Conservation (phyloP, 1,284 basidiomycete species). For the Ustanciosporium gigantosporum region DNA sequence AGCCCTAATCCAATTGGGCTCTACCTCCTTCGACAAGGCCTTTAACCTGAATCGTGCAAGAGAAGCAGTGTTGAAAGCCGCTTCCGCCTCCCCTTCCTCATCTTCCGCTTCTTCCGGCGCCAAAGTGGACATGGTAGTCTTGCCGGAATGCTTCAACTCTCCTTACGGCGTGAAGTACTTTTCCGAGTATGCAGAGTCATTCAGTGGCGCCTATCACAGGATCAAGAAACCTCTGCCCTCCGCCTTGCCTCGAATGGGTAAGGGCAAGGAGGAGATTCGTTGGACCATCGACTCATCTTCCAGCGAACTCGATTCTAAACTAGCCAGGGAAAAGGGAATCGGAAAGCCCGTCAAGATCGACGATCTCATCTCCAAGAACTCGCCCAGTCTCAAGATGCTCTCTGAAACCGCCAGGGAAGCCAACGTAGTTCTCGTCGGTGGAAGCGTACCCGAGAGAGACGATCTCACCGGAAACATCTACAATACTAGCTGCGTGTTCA, state of each 20-base stretch:
- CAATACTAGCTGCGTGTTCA: slow-evolving; percentile 69
- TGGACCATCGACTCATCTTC: slow-evolving; percentile 48
- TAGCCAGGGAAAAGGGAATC: slow-evolving; percentile 31
- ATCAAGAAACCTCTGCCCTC: slow-evolving; percentile 45
- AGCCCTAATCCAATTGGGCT: slow-evolving; percentile 55
- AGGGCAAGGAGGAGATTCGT: slow-evolving; percentile 29
- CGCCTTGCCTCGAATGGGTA: slow-evolving; percentile 22
- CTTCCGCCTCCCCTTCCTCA: slow-evolving; percentile 8
- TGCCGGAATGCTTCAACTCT: slow-evolving; percentile 94
- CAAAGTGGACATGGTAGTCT: slow-evolving; percentile 48
- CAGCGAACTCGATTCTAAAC: slow-evolving; percentile 19
- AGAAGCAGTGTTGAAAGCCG: slow-evolving; percentile 33
- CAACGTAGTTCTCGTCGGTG: slow-evolving; percentile 88
- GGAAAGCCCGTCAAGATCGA: slow-evolving; percentile 66
- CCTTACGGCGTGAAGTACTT: slow-evolving; percentile 79
- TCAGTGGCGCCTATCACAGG: slow-evolving; percentile 52
- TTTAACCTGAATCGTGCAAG: slow-evolving; percentile 52
- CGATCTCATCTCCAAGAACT: slow-evolving; percentile 62
- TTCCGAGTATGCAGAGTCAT: slow-evolving; percentile 54
- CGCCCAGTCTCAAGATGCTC: slow-evolving; percentile 76
- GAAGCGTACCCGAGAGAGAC: slow-evolving; percentile 63
- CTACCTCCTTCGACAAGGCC: slow-evolving; percentile 50
- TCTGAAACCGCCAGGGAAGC: slow-evolving; percentile 79
- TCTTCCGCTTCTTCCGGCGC: slow-evolving; percentile 11
- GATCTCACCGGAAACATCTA: slow-evolving; percentile 49